These are phyloP conservation scores for Penicillium sp. DNA, from an alignment of 2,329 filamentous ascomycete species.

Conservation along the genomic window DNA sequence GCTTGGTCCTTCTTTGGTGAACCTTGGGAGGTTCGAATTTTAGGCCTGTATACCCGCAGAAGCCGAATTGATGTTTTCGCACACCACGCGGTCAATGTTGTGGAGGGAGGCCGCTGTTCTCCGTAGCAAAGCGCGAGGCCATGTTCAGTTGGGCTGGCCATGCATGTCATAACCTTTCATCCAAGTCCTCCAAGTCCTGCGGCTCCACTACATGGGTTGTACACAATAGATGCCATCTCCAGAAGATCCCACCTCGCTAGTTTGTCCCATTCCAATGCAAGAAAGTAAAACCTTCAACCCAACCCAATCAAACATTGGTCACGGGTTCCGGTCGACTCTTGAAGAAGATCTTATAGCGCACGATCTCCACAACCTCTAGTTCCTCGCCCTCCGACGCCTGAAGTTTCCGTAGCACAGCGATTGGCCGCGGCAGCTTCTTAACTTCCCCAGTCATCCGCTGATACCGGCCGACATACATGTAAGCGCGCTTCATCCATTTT, in stretches of 20 bases:
- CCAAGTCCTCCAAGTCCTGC: background rate
- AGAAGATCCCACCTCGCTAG: background rate
- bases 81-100: background rate
- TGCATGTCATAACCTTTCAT: background rate
- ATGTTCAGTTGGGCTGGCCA: background rate
- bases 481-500: slow-evolving; percentile 85
- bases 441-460: slow-evolving; percentile 88
- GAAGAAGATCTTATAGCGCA: slow-evolving; percentile 85
- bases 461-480: slow-evolving; percentile 83
- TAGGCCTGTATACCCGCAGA: background rate
- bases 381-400: slow-evolving; percentile 36
- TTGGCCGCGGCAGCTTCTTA: slow-evolving; percentile 74
- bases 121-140: background rate
- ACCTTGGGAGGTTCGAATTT: background rate
- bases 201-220: background rate
- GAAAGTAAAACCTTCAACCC: background rate
- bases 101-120: background rate
- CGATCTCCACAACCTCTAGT: slow-evolving; percentile 81
- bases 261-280: background rate
- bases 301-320: slow-evolving; percentile 40
- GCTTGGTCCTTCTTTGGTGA: background rate
- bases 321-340: slow-evolving; percentile 82
- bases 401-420: slow-evolving; percentile 72
- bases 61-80: background rate
- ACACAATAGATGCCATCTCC: background rate